These are phyloP conservation scores for Biscogniauxia sp. DNA, from an alignment of 2,329 filamentous ascomycete genomes.

Conservation along the genomic window DNA sequence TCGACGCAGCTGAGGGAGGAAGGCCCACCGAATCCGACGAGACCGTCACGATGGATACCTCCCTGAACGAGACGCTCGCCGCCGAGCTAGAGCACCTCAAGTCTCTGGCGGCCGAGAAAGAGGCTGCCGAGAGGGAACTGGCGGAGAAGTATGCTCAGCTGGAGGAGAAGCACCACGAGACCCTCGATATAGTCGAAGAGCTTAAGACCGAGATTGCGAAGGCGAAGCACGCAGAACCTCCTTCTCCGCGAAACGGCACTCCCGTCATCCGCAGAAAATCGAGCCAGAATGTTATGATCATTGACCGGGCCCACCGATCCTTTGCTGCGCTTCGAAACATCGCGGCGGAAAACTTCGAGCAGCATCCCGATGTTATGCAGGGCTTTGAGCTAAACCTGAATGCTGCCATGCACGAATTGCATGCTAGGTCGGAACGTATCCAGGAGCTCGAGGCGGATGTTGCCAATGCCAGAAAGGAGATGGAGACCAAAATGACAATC, in stretches of 20 bases:
- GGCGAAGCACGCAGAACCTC: conserved; percentile 60
- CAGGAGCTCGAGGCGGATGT: conserved; percentile 87
- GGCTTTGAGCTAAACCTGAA: conserved; percentile 92
- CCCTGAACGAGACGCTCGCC: conserved; percentile 45
- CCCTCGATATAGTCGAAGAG: conserved; percentile 83
- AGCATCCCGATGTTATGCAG: conserved; percentile 79
- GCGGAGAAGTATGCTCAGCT: conserved; percentile 79
- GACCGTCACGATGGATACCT: conserved; percentile 33
- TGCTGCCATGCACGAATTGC: conserved; percentile 87
- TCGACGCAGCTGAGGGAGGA: conserved; percentile 56
- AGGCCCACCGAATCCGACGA: conserved; percentile 42
- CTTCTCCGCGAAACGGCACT: conserved; percentile 62
- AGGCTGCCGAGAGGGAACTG: conserved; percentile 70
- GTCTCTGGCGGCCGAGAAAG: conserved; percentile 70
- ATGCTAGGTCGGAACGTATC: conserved; percentile 82
- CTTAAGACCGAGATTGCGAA: conserved; percentile 84
- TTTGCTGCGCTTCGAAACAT: conserved; percentile 88
- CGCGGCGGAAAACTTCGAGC: conserved; percentile 80
- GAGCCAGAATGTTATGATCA: conserved; percentile 81
- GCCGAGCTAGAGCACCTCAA: conserved; percentile 72
- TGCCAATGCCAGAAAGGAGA: conserved; percentile 82
- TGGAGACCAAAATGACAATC: conserved; percentile 94
- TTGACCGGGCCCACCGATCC: conserved; percentile 88
- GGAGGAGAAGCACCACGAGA: conserved; percentile 76
- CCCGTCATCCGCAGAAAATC: conserved; percentile 91